Percentiles rank a stretch among this genome's conserved stretches.
Evolutionary conservation across 1,284 basidiomycete species (phyloP).

Genomic region (Neotropicomus parvogracilis): DNA sequence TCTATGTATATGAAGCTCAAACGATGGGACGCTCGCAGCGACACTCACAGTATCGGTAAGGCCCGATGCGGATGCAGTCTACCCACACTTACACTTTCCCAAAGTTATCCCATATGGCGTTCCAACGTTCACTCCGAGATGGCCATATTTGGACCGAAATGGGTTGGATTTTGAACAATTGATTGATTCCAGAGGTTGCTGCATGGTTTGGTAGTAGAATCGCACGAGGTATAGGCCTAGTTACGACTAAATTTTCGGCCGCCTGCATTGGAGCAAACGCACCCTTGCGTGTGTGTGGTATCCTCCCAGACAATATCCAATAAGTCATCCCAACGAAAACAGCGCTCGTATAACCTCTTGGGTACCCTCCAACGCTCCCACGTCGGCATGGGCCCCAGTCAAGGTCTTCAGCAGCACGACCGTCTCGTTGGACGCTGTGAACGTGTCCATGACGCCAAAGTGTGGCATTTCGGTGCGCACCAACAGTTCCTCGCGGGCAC

Average conservation of each 20-base stretch:
- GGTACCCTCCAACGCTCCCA: constrained; percentile 69
- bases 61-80: too few species aligned
- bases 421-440: constrained; percentile 43
- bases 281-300: not conserved
- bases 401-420: constrained; percentile 59
- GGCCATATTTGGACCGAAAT: too few species aligned
- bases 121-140: too few species aligned
- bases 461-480: constrained; percentile 44
- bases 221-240: not conserved
- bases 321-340: constrained; percentile 37
- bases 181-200: not conserved
- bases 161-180: too few species aligned
- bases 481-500: constrained; percentile 45
- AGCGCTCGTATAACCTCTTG: constrained; percentile 62
- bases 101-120: too few species aligned
- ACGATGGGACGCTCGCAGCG: too few species aligned
- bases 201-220: not conserved
- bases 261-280: not conserved
- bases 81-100: too few species aligned
- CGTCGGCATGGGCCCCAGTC: constrained; percentile 60
- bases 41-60: too few species aligned
- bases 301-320: not conserved
- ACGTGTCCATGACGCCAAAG: constrained; percentile 59
- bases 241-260: not conserved
- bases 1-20: too few species aligned